phyloP scores from a whole-genome alignment of 2,329 filamentous ascomycete species.

The Elsinoe ampelina region DNA sequence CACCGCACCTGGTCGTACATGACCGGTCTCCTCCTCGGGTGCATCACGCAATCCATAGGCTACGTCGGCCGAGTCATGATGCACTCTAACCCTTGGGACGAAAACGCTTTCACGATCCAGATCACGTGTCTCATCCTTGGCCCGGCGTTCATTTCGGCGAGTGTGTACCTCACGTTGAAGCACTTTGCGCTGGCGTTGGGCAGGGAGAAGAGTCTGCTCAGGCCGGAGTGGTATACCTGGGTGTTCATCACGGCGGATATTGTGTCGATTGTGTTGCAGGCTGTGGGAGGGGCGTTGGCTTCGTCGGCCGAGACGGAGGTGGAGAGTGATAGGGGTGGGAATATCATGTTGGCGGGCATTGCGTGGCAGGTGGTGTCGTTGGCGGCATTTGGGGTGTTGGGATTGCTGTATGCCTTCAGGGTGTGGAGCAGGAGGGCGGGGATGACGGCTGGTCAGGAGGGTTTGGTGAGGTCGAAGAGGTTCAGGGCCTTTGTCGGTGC shows the following conservation, averaged over 20 bases:
- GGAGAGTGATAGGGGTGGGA: slow-evolving; percentile 38
- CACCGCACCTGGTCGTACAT: slow-evolving; percentile 37
- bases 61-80: slow-evolving; percentile 37
- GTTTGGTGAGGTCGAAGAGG: not conserved
- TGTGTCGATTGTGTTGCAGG: slow-evolving; percentile 49
- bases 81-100: slow-evolving; percentile 34
- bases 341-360: slow-evolving; percentile 51
- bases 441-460: not conserved
- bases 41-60: slow-evolving; percentile 34
- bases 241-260: slow-evolving; percentile 52
- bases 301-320: slow-evolving; percentile 38
- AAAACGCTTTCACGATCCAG: slow-evolving; percentile 35
- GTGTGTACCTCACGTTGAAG: slow-evolving; percentile 38
- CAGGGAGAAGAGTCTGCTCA: slow-evolving; percentile 21
- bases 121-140: slow-evolving; percentile 31
- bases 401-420: slow-evolving; percentile 27
- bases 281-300: slow-evolving; percentile 48
- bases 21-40: slow-evolving; percentile 32
- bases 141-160: slow-evolving; percentile 37
- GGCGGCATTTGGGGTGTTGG: slow-evolving; percentile 37
- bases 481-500: slow-evolving; percentile 25
- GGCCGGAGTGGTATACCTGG: slow-evolving; percentile 36
- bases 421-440: not conserved
- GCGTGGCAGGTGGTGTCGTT: slow-evolving; percentile 47
- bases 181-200: slow-evolving; percentile 36